phyloP scores from a whole-genome alignment of 305 asterid genomes.

The Rubia balearica region DNA sequence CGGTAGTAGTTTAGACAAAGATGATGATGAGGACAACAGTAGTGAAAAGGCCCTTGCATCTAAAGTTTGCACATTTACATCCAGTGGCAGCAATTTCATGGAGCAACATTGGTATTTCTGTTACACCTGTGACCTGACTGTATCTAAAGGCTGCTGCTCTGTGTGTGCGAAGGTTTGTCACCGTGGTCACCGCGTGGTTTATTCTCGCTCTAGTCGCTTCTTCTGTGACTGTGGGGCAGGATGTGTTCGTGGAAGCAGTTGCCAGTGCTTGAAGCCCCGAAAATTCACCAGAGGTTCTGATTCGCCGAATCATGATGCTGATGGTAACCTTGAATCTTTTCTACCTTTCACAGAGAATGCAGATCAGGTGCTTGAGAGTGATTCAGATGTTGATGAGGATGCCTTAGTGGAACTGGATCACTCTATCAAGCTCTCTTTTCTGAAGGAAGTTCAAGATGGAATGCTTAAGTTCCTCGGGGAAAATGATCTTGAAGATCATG shows the following conservation, averaged over 20 bases:
- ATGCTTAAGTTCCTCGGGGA: constrained; percentile 63
- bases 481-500: constrained; percentile 69
- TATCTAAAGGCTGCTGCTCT: constrained; percentile 98
- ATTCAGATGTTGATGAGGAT: constrained; percentile 89
- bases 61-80: constrained; percentile 96
- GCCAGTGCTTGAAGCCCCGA: constrained; percentile 97
- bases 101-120: constrained; percentile 99
- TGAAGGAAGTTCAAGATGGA: constrained; percentile 73
- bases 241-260: constrained; percentile 95
- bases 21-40: constrained; percentile 87
- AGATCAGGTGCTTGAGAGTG: constrained; percentile 93
- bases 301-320: constrained; percentile 50
- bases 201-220: constrained; percentile 97
- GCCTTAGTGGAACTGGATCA: constrained; percentile 53
- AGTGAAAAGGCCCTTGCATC: constrained; percentile 90
- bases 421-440: constrained; percentile 55
- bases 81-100: constrained; percentile 99
- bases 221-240: constrained; percentile 99
- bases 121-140: constrained; percentile 94
- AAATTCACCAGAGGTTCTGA: constrained; percentile 61
- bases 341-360: constrained; percentile 68
- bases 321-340: constrained; percentile 68
- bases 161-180: constrained; percentile 99
- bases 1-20: constrained; percentile 93
- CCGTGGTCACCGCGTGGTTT: constrained; percentile 98